Base-by-base conservation (phyloP, 192 early-diverging fungal species). In the Coemansia sp. region DNA sequence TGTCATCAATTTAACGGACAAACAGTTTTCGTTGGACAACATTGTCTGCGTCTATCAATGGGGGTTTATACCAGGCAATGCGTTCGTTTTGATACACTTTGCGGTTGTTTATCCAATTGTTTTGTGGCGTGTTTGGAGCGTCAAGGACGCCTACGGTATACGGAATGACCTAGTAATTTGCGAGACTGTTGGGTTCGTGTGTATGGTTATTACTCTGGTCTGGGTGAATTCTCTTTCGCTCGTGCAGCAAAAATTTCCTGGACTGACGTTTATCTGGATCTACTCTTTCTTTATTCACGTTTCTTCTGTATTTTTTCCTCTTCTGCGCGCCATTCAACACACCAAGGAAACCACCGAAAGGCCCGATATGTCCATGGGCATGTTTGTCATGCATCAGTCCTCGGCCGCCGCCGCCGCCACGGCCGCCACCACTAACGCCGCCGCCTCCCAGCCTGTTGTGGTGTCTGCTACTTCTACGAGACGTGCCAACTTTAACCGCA, bases 61-160 rank as follows among this genome's bases (percentile, higher is more conserved):
- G 73, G 78, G 78, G 0, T 73, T 81, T 28, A 19, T 73, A 13
- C 67, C 70, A 3, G 49, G 44, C 19, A 72, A 63, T 6, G 70
- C 57, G 19, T 60, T 75, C 5, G 64, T 75, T 2, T 38, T 73
- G 23, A 7, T 75, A 28, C 88, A 84, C 65, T 72, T 85, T 17
- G 80, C 85, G 33, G 19, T 83, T 3, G 57, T 85, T n/a, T 78
- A 78, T 10, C 88, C 88, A 0, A 40, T 79, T 10, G 64, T 88
- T 44, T 72, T 84, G 16, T 82, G 75, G 65, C 76, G 78, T n/a
- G 69, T 86, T n/a, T 76, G 74, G 62, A 63, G 68, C 0, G 47
- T 69, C 63, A 69, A 85, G 11, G 88, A 89, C 62, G 86, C 86
- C 13, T 87, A 84, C 28, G 87, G 87, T 40, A 86, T 89, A 44